Percentiles rank a stretch among this genome's conserved stretches.
Evolutionary conservation across 345 rosid genomes (phyloP).

Genomic region (Euphorbia pulcherrima): DNA sequence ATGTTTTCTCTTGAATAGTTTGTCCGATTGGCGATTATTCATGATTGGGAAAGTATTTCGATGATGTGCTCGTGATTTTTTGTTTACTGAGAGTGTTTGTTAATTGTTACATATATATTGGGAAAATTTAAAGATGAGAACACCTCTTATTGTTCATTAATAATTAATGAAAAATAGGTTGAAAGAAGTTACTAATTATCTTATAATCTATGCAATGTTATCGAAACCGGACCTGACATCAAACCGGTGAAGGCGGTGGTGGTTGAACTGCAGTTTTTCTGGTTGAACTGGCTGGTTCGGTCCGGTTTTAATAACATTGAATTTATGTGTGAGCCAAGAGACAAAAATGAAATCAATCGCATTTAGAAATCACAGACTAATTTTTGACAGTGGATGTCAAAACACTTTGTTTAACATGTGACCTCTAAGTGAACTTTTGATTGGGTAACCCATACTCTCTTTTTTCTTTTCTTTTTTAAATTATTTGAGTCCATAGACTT

Average conservation of each 20-base stretch:
- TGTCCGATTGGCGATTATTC: neutral
- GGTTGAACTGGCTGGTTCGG: too few relatives aligned
- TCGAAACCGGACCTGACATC: too few relatives aligned
- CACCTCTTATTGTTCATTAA: neutral
- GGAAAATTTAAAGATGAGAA: neutral
- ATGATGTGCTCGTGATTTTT: neutral
- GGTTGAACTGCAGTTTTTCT: too few relatives aligned
- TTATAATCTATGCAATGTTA: too few relatives aligned
- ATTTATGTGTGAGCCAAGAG: neutral
- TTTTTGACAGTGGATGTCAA: neutral
- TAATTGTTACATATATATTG: neutral
- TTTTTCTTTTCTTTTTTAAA: too few relatives aligned
- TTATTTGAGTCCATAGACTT: too few relatives aligned
- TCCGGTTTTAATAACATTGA: too few relatives aligned
- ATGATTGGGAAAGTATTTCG: neutral
- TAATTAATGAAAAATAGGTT: neutral
- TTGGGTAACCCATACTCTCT: too few relatives aligned
- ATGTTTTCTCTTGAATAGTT: neutral
- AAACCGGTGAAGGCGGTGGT: too few relatives aligned
- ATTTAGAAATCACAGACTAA: neutral
- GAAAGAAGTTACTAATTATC: neutral
- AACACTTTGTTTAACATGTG: too few relatives aligned
- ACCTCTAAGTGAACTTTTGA: too few relatives aligned
- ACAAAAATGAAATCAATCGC: neutral
- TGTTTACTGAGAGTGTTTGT: too few relatives aligned